Base-by-base conservation (phyloP, 352 stramenopile species). In the Phytophthora pistaciae region DNA sequence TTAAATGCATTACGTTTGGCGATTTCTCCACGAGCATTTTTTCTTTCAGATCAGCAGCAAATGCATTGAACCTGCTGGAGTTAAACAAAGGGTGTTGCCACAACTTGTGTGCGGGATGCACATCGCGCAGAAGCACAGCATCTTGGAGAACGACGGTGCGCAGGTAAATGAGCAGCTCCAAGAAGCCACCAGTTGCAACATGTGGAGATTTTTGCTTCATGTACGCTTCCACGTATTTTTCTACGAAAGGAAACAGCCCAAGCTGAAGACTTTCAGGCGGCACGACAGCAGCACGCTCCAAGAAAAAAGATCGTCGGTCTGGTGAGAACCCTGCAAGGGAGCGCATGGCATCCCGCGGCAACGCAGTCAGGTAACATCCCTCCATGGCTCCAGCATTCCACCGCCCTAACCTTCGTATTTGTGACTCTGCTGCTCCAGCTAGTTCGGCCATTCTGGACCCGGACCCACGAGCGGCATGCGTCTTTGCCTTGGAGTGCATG, bases 191-290 rank as follows among this genome's bases (percentile, higher is more conserved):
- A 1, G 60, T 60, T 29, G 60, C n/a, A 44, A 59, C 36, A 38
- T 66, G 60, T 1, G 60, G 49, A 33, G 60, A 5, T 55, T 36
- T 53, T 25, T 66, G 60, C 16, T 66, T 27, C 13, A 38, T 59
- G 31, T 59, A 66, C 52, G 40, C 54, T 5, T 16, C 33, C 14
- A 58, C 29, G 36, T 64, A 54, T 33, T 29, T 64, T 54, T 70
- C 33, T 16, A 64, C 36, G 21, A 64, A 70, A 7, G 29, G 54
- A 63, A 69, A 69, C 5, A 69, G 38, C 20, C 53, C 29, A 1
- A 18, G 40, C 42, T 64, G 64, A 3, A 60, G 64, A 6, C 13
- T 60, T 2, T 70, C 33, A 0, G 44, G 23, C 4, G 54, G 55
- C 4, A 38, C n/a, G 25, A 59, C 3, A 7, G 21, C 46, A 21